Evolutionary conservation across 2,329 filamentous ascomycete species (phyloP).

Genomic region (Cadophora luteo-olivacea): DNA sequence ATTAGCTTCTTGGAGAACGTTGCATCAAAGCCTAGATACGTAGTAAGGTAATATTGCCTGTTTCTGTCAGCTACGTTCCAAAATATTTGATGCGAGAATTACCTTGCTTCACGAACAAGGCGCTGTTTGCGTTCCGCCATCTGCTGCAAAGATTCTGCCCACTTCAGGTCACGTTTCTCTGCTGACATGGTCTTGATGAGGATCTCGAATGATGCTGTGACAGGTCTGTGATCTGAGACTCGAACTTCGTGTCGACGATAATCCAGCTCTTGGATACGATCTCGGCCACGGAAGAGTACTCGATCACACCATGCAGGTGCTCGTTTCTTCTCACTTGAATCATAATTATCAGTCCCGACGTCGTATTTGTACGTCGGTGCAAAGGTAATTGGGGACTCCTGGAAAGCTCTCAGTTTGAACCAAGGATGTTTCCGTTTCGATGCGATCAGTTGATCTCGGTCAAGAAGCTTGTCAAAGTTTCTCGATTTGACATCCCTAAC

Average conservation of each 20-base stretch:
- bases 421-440: slow-evolving; percentile 88
- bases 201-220: slow-evolving; percentile 83
- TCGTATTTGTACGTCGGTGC: slow-evolving; percentile 99
- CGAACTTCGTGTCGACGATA: slow-evolving; percentile 89
- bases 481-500: slow-evolving; percentile 82
- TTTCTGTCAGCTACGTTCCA: slow-evolving; percentile 18
- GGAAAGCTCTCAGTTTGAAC: slow-evolving; percentile 87
- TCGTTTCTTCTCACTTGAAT: slow-evolving; percentile 92
- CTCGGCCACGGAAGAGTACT: slow-evolving; percentile 81
- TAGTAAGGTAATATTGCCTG: slow-evolving; percentile 69
- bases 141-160: slow-evolving; percentile 76
- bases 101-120: slow-evolving; percentile 79
- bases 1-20: slow-evolving; percentile 39
- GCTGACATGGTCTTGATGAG: slow-evolving; percentile 82
- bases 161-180: slow-evolving; percentile 67
- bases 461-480: slow-evolving; percentile 85
- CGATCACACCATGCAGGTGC: slow-evolving; percentile 97
- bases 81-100: slow-evolving; percentile 49
- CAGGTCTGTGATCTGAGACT: slow-evolving; percentile 91
- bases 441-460: slow-evolving; percentile 91
- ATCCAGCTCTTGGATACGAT: slow-evolving; percentile 84
- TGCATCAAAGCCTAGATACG: slow-evolving; percentile 58
- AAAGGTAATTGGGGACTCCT: slow-evolving; percentile 90
- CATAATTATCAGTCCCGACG: slow-evolving; percentile 91
- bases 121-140: slow-evolving; percentile 76